phyloP scores from a whole-genome alignment of 352 stramenopile species.

The Globisporangium megalacanthum region DNA sequence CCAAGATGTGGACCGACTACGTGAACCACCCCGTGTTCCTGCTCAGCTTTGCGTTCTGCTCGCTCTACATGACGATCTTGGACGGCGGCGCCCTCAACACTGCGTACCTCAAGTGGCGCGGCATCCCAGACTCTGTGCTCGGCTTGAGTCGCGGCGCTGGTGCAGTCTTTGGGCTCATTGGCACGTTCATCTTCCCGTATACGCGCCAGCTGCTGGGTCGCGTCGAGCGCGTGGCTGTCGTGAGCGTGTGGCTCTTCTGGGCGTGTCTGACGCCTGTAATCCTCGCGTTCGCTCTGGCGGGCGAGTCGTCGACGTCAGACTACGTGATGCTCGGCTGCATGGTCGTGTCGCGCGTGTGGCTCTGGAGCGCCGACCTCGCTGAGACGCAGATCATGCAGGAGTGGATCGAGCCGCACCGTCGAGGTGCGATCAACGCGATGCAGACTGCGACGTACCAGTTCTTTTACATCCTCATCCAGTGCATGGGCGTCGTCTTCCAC shows the following conservation, averaged over 20 bases:
- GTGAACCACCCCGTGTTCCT: slow-evolving; percentile 48
- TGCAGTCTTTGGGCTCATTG: slow-evolving; percentile 38
- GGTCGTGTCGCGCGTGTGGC: slow-evolving; percentile 44
- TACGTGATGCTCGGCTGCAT: slow-evolving; percentile 50
- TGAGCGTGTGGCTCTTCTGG: slow-evolving; percentile 66
- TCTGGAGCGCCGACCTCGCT: slow-evolving; percentile 52
- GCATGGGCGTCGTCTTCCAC: slow-evolving; percentile 41
- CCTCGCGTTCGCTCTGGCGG: slow-evolving; percentile 30
- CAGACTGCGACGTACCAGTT: slow-evolving; percentile 58
- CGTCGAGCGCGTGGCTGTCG: slow-evolving; percentile 38
- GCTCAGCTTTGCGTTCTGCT: slow-evolving; percentile 44
- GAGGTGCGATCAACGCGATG: slow-evolving; percentile 59
- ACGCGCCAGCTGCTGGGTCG: slow-evolving; percentile 22
- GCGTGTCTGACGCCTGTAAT: slow-evolving; percentile 36
- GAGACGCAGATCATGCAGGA: slow-evolving; percentile 74
- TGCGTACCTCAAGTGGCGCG: slow-evolving; percentile 59
- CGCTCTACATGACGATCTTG: slow-evolving; percentile 60
- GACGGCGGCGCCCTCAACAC: slow-evolving; percentile 40
- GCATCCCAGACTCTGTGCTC: slow-evolving; percentile 41
- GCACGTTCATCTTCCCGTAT: slow-evolving; percentile 41
- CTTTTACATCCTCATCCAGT: slow-evolving; percentile 54
- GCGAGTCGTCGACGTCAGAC: slow-evolving; percentile 40
- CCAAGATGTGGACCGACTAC: slow-evolving; percentile 37
- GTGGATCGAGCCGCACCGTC: slow-evolving; percentile 38
- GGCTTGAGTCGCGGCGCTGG: slow-evolving; percentile 37